Base-by-base conservation (phyloP, 2,329 filamentous ascomycete genomes). In the Amesomyces nigricolor region DNA sequence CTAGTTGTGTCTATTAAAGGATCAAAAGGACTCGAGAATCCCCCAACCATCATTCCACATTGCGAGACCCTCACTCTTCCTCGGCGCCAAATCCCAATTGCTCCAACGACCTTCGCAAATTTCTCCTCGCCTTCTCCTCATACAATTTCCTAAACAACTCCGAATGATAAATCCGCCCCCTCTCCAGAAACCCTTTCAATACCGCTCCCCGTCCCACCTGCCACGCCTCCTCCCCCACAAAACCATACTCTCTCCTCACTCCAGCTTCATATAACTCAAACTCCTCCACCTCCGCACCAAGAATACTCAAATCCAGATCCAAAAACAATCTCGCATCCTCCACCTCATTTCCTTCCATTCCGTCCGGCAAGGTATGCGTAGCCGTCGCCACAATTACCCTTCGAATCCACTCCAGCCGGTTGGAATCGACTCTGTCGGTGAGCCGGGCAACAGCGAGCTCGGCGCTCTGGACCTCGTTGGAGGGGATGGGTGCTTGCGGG, bases 181-280 rank as follows among this genome's bases (percentile, higher is more conserved):
- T 32, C 54, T 52, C 35, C 38, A 58, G n/a, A 19, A 61, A 61
- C 13, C 47, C 5, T 30, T 16, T 50, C 47, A 59, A 43, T n/a
- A 61, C 59, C 1, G 53, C 47, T 13, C 49, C 53, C 17, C 59
- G 43, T 10, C 59, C 59, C 10, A 13, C 7, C 32, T 29, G n/a
- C 59, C 59, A 61, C 45, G 6, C 47, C n/a, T 46, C 48, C 4
- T 59, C 57, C 14, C 37, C 39, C 8, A 56, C 51, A 49, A 44
- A 56, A 1, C 22, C 32, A 46, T 61, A 61, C 50, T 59, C 59
- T 39, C 64, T 64, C 47, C 65, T 62, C 58, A 71, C 63, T 46
- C 69, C 69, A 8, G 42, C 56, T 53, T 72, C 68, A 46, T 71
- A 71, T 14, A 42, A 53, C 3, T 64, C 62, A 4, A 70, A 58